Conservation (phyloP, 306 rosid genomes). For the Pyrus bretschneideri region DNA sequence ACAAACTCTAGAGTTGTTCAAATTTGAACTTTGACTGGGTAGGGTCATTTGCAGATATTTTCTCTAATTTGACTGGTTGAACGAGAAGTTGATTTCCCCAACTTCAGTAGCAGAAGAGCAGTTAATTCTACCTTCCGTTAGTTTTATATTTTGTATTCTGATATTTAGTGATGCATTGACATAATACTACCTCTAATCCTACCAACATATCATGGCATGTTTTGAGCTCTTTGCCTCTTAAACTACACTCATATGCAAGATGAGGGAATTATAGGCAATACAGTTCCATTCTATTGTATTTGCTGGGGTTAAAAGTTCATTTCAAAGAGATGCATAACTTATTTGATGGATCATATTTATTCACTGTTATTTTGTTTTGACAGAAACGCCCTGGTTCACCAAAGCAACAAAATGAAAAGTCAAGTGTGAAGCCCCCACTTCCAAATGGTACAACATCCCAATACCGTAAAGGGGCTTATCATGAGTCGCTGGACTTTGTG, state of each 20-base stretch:
- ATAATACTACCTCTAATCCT: background rate
- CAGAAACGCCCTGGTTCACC: conserved; percentile 85
- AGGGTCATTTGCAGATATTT: background rate
- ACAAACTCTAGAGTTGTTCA: background rate
- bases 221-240: background rate
- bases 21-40: background rate
- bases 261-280: background rate
- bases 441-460: conserved; percentile 54
- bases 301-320: background rate
- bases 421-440: conserved; percentile 73
- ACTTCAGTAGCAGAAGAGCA: background rate
- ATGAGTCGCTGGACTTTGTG: conserved; percentile 72
- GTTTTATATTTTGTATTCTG: background rate
- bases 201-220: background rate
- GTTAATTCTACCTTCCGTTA: background rate
- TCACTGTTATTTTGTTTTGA: conserved; percentile 22
- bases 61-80: background rate
- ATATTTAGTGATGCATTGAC: background rate
- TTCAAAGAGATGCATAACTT: background rate
- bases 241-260: background rate
- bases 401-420: conserved; percentile 60
- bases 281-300: background rate
- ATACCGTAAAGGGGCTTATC: conserved; percentile 77
- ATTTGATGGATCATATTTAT: background rate
- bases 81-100: background rate